phyloP scores from a whole-genome alignment of 768 basidiomycete genomes.

The Leccinum incarnatum region DNA sequence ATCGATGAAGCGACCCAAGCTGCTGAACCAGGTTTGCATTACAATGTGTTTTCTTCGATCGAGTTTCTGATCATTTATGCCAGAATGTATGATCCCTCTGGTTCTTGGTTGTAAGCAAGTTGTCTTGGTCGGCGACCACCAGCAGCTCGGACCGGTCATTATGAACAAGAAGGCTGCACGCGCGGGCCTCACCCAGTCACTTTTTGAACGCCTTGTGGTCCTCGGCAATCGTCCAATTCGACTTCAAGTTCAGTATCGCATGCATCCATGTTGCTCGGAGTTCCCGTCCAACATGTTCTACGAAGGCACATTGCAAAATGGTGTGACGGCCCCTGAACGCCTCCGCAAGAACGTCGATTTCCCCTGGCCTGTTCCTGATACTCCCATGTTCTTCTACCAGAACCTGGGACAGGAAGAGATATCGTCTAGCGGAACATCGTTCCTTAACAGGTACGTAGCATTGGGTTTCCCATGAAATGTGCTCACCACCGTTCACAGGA shows the following conservation, averaged over 20 bases:
- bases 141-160: constrained; percentile 96
- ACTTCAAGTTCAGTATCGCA: constrained; percentile 98
- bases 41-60: neutral
- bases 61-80: constrained; percentile 10
- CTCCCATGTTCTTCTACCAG: constrained; percentile 99
- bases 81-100: constrained; percentile 99
- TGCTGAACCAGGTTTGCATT: constrained; percentile 80
- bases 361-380: constrained; percentile 96
- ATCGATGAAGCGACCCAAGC: constrained; percentile 99
- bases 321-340: constrained; percentile 97
- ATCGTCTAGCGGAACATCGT: constrained; percentile 96
- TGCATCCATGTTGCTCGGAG: constrained; percentile 99
- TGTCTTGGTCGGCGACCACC: constrained; percentile 96
- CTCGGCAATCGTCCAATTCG: constrained; percentile 96
- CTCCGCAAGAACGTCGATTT: constrained; percentile 98
- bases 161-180: constrained; percentile 99
- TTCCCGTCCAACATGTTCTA: constrained; percentile 99
- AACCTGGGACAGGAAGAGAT: constrained; percentile 99
- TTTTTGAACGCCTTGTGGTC: constrained; percentile 95
- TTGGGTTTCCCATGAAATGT: neutral
- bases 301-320: constrained; percentile 97
- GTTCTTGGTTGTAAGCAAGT: constrained; percentile 98
- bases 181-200: constrained; percentile 96
- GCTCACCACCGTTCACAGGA: constrained; percentile 46
- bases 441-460: constrained; percentile 75